phyloP scores from a whole-genome alignment of 257 asterid genomes.

The Fraxinus americana region DNA sequence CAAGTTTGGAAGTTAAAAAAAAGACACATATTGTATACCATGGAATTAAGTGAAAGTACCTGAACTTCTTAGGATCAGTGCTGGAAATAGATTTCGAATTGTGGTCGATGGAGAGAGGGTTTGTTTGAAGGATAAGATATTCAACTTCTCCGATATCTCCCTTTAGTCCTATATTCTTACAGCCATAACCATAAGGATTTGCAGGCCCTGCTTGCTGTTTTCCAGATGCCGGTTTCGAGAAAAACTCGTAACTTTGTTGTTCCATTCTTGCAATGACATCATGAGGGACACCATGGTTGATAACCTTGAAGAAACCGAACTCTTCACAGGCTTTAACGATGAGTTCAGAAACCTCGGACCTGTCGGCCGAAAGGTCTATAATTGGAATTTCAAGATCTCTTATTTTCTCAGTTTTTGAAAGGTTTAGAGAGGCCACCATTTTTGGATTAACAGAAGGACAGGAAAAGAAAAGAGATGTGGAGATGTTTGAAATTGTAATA shows the following conservation, averaged over 20 bases:
- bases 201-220: slow-evolving; percentile 62
- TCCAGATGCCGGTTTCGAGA: slow-evolving; percentile 53
- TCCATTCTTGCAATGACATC: slow-evolving; percentile 52
- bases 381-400: slow-evolving; percentile 55
- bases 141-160: slow-evolving; percentile 82
- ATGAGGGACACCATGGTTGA: slow-evolving; percentile 71
- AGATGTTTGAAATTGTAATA: too few species aligned
- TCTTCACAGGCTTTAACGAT: slow-evolving; percentile 68
- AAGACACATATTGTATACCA: too few species aligned
- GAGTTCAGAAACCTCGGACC: slow-evolving; percentile 41
- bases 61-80: slow-evolving; percentile 43
- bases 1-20: too few species aligned
- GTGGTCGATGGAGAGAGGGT: slow-evolving; percentile 36
- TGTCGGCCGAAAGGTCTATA: slow-evolving; percentile 52
- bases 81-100: slow-evolving; percentile 23
- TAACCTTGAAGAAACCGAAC: slow-evolving; percentile 73
- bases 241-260: slow-evolving; percentile 56
- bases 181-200: slow-evolving; percentile 70
- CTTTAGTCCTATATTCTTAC: slow-evolving; percentile 65
- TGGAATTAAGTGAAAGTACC: slow-evolving; percentile 35
- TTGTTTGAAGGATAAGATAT: slow-evolving; percentile 63
- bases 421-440: slow-evolving; percentile 37
- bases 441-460: not conserved
- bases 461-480: too few species aligned
- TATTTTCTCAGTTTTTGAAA: slow-evolving; percentile 40